Evolutionary conservation across 2,329 filamentous ascomycete species (phyloP), one percentile per base, ranked within the genome.

Genomic region (Cladosporium sp.): DNA sequence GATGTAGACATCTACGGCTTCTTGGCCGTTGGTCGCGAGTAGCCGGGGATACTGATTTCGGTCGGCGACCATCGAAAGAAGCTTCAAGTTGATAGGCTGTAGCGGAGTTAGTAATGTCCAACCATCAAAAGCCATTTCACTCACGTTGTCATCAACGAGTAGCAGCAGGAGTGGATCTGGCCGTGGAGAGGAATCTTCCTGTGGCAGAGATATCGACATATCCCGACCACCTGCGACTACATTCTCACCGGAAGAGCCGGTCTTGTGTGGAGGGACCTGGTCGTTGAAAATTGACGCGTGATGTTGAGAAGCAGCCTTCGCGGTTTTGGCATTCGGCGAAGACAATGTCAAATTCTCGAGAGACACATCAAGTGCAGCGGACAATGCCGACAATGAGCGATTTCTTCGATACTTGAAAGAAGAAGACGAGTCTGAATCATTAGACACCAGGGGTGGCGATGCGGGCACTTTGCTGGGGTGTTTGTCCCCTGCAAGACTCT

Each of bases 1-100:
- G 46, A 79, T 76, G 64, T 81, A 82, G 33, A 73, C 74, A 10
- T 82, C 74, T 0, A 85, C 79, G 2, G 83, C 84, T 70, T 84
- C 79, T 1, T 80, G 75, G 10, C 83, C 84, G 68, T 85, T 79
- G 23, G 73, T 73, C 1, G 83, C 83, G n/a, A 78, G 78, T 18
- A 79, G 75, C 3, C 75, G 73, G n/a, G 75, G 78, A 3, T 79
- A 79, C 1, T 79, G 75, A 5, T 79, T 72, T 35, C 74, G 75
- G 16, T 69, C 64, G 23, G 72, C 71, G 65, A 73, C 74, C 55
- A 71, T 73, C 7, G 71, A 66, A 0, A 76, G 71, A 5, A 76
- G 71, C 33, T 72, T 70, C 18, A 77, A 70, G 49, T 77, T 77
- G 68, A 76, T 73, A 65, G 71, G 70, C 59, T 62, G n/a, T 1